A percentile compares a stretch with the other conserved stretches of the same genome.
These are phyloP conservation scores for Alternaria sp. DNA, from an alignment of 2,329 filamentous ascomycete species.

Conservation along the genomic window DNA sequence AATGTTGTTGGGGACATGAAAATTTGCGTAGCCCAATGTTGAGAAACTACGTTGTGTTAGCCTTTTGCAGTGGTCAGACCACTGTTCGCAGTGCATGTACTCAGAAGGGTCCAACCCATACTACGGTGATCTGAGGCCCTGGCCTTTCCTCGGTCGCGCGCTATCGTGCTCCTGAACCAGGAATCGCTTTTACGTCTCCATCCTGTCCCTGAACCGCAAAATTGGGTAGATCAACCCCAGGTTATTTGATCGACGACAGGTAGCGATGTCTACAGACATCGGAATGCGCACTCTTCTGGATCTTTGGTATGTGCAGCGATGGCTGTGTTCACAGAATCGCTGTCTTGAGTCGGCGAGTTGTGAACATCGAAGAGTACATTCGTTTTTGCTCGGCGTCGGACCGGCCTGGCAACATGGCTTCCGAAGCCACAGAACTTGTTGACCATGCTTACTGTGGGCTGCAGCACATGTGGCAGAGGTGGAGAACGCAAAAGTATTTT, in stretches of 20 bases:
- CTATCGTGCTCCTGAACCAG: slow-evolving; percentile 8
- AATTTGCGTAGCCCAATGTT: background rate
- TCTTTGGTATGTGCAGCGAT: background rate
- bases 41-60: background rate
- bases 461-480: background rate
- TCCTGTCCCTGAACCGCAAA: slow-evolving; percentile 6
- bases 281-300: background rate
- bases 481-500: background rate
- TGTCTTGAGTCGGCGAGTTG: background rate
- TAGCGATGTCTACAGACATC: background rate
- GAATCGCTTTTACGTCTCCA: background rate
- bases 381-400: background rate
- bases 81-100: background rate
- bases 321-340: background rate
- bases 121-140: slow-evolving; percentile 8
- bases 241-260: background rate
- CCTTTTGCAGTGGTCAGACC: background rate
- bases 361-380: background rate
- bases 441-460: background rate
- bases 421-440: background rate
- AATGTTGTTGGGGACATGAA: background rate
- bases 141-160: slow-evolving; percentile 1
- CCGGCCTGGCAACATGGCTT: background rate
- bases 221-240: background rate
- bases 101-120: background rate